Conservation (phyloP, 2,329 filamentous ascomycete species). For the Cadophora malorum region DNA sequence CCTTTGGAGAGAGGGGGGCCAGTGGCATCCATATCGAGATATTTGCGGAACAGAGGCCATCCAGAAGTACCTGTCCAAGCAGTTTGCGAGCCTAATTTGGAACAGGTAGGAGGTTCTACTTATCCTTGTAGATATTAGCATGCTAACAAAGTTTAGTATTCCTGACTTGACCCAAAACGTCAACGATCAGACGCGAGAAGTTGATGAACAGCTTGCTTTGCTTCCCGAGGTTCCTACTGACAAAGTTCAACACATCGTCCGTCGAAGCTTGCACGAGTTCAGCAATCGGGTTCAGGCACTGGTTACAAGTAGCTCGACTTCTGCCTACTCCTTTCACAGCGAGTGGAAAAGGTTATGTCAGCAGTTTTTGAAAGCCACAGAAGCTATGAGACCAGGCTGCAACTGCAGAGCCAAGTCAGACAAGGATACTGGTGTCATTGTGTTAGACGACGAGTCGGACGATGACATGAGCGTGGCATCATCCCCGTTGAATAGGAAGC, state of each 20-base stretch:
- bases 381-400: slow-evolving; percentile 38
- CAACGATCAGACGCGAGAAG: slow-evolving; percentile 51
- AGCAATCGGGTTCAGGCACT: slow-evolving; percentile 45
- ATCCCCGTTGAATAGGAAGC: neutral
- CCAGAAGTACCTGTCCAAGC: slow-evolving; percentile 8
- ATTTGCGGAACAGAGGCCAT: neutral
- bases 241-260: slow-evolving; percentile 72
- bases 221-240: slow-evolving; percentile 70
- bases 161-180: slow-evolving; percentile 26
- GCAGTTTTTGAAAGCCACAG: slow-evolving; percentile 45
- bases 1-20: neutral
- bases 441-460: slow-evolving; percentile 21
- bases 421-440: neutral
- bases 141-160: slow-evolving; percentile 1
- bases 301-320: neutral
- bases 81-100: neutral
- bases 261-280: slow-evolving; percentile 64
- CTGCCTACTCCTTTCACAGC: slow-evolving; percentile 52
- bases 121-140: neutral
- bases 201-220: slow-evolving; percentile 59
- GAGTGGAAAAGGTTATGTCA: slow-evolving; percentile 46
- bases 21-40: neutral
- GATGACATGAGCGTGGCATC: slow-evolving; percentile 14
- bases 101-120: neutral
- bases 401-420: slow-evolving; percentile 14